These are phyloP conservation scores for Aschersonia sp. DNA, from an alignment of 2,329 filamentous ascomycete species.

Conservation along the genomic window DNA sequence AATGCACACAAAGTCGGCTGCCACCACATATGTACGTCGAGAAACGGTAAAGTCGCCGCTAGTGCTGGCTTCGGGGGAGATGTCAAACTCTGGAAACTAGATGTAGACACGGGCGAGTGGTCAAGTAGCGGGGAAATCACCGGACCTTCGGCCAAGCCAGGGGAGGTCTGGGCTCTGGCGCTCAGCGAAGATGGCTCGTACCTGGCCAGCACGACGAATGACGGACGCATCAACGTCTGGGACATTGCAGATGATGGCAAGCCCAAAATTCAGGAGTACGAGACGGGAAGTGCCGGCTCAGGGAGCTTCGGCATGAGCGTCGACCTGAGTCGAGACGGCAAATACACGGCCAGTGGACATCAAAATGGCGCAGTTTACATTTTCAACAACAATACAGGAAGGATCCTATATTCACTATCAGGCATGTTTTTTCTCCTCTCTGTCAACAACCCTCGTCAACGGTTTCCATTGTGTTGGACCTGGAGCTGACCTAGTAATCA, in stretches of 20 bases:
- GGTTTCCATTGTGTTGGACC: no score
- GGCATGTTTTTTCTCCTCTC: conserved; percentile 27
- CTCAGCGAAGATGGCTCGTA: conserved; percentile 73
- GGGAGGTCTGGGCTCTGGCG: conserved; percentile 76
- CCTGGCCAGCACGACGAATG: conserved; percentile 74
- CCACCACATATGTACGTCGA: conserved; percentile 68
- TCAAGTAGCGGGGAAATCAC: conserved; percentile 24
- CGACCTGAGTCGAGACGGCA: conserved; percentile 65
- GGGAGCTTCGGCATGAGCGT: conserved; percentile 85
- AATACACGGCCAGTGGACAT: conserved; percentile 80
- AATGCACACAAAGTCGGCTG: conserved; percentile 77
- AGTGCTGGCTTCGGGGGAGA: conserved; percentile 85
- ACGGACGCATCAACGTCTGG: conserved; percentile 85
- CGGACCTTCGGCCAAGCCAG: conserved; percentile 36
- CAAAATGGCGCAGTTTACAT: conserved; percentile 86
- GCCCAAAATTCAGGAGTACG: conserved; percentile 64
- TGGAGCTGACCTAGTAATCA: background rate
- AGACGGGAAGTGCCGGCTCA: conserved; percentile 55
- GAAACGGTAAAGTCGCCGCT: conserved; percentile 56
- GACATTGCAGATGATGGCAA: conserved; percentile 42
- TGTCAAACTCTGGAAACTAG: conserved; percentile 64
- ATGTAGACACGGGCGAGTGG: conserved; percentile 42
- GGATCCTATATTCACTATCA: conserved; percentile 72
- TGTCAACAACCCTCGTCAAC: no score
- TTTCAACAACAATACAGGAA: conserved; percentile 82